Evolutionary conservation across 192 early-diverging fungal genomes (phyloP).

Genomic region (Martensiomyces pterosporus): DNA sequence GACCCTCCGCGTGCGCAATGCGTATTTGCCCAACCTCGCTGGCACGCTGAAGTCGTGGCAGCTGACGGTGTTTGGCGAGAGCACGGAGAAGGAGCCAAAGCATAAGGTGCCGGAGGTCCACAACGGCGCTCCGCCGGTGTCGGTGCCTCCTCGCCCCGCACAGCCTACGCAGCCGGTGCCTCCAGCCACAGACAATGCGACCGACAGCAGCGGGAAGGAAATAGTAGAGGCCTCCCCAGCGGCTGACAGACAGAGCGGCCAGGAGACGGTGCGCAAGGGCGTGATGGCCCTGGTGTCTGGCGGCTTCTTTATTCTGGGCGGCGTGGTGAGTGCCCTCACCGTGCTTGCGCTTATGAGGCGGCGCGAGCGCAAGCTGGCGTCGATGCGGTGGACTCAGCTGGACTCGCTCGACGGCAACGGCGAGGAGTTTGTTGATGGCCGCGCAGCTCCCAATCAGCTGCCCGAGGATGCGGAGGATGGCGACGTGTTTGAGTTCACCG

Average conservation of each 20-base stretch:
- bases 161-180: not conserved
- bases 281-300: constrained; percentile 12
- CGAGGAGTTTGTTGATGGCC: constrained; percentile 9
- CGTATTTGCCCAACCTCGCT: constrained; percentile 45
- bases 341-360: constrained; percentile 36
- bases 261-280: constrained; percentile 8
- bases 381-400: constrained; percentile 38
- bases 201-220: not conserved
- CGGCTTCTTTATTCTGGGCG: constrained; percentile 22
- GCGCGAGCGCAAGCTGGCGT: constrained; percentile 30
- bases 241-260: too few species aligned
- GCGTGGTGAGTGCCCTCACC: constrained; percentile 20
- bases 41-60: constrained; percentile 67
- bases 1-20: constrained; percentile 69
- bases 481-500: constrained; percentile 25
- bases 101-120: constrained; percentile 1
- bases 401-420: constrained; percentile 14
- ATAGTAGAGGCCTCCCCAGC: not conserved
- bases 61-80: constrained; percentile 67
- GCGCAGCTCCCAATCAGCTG: not conserved
- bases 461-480: constrained; percentile 31
- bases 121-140: not conserved
- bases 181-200: not conserved
- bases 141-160: not conserved
- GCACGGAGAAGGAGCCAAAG: constrained; percentile 31